These are phyloP conservation scores for Mycena sp. DNA, from an alignment of 1,284 basidiomycete genomes.

Conservation along the genomic window DNA sequence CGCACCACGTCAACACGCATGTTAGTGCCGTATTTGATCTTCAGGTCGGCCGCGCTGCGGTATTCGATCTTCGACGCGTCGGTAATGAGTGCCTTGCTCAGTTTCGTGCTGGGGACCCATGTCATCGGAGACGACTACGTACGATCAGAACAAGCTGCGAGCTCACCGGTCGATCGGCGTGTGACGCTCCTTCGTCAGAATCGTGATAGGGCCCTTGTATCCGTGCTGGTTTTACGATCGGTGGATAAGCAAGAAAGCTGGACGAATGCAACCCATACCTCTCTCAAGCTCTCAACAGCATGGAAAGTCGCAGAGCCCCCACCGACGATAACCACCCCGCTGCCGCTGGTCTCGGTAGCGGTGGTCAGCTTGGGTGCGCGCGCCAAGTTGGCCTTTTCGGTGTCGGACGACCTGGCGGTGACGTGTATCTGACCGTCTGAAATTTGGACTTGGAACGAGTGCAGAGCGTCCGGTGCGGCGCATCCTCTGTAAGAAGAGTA, in stretches of 20 bases:
- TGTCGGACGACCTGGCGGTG: constrained; percentile 74
- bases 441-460: constrained; percentile 81
- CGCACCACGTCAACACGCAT: constrained; percentile 74
- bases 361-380: constrained; percentile 65
- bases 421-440: constrained; percentile 85
- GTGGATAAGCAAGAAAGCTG: constrained; percentile 5
- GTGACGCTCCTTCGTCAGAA: constrained; percentile 84
- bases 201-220: constrained; percentile 80
- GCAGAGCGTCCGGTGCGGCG: constrained; percentile 90
- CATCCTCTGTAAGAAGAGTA: constrained; percentile 72
- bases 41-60: constrained; percentile 78
- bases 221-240: constrained; percentile 62
- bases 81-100: constrained; percentile 88
- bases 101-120: constrained; percentile 72
- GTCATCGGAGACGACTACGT: background rate
- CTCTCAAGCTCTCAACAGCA: constrained; percentile 84
- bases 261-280: constrained; percentile 54
- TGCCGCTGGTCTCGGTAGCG: constrained; percentile 50
- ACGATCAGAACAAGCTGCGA: background rate
- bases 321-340: constrained; percentile 87
- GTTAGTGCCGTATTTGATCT: constrained; percentile 83
- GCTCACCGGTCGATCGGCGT: constrained; percentile 86
- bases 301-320: constrained; percentile 88
- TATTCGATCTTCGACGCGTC: constrained; percentile 83
- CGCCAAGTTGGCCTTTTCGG: constrained; percentile 75